Base-by-base conservation (phyloP, 495 filamentous ascomycete species). In the Choiromyces venosus region DNA sequence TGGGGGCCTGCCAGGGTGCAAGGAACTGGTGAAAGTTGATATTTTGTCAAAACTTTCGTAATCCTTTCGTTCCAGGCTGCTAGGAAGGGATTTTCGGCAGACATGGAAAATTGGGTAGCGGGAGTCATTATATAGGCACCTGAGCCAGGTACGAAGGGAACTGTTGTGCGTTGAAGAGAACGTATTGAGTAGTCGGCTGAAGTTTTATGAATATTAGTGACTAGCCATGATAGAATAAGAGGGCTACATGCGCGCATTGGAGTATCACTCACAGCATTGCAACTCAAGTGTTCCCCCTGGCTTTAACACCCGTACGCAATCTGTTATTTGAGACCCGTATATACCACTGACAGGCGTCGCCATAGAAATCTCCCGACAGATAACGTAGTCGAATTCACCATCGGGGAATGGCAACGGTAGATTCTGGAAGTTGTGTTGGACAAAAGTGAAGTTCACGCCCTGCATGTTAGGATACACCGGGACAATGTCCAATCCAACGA, bases 351-450 rank as follows among this genome's bases (percentile, higher is more conserved):
- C 88, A 42, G 87, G 82, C 18, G 86, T 87, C 71, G 88, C 89
- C 81, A 96, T 86, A 56, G 88, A 89, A 76, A 94, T 85, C 81
- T 97, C 94, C 82, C 97, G 96, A 70, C 93, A 87, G 84, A 97
- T 93, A 70, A 98, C 88, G 33, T 96, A 86, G 80, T 97, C 93
- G 82, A 97, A 98, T 81, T 93, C 91, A 35, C 86, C 88, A 73
- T 94, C 91, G 7, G 88, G 86, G 72, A 97, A 94, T 2, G 94
- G 94, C 65, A 94, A 84, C 4, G 92, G 91, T 0, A 87, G 79
- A 73, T 95, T 84, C 37, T 97, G 91, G 38, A 97, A 89, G 70
- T 89, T 91, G 82, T 91, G 93, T 66, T 93, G 90, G n/a, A 91
- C 94, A 83, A 91, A 97, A 1, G 92, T 97, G 65, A 97, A 87